These are phyloP conservation scores for Candolleomyces eurysporus DNA, from an alignment of 768 basidiomycete genomes.

Conservation along the genomic window DNA sequence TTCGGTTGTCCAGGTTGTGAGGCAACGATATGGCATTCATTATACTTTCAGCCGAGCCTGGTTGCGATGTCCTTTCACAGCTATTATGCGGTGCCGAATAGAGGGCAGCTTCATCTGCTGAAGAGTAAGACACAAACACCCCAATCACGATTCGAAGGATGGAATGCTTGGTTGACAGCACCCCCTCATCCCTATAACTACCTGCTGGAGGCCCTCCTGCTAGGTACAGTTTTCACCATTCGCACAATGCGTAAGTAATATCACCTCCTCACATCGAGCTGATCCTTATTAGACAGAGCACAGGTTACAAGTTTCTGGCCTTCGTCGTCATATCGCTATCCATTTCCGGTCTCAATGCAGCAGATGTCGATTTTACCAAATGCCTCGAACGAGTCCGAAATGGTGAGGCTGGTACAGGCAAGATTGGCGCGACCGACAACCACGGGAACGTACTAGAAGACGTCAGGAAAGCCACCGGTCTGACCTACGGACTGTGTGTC, in stretches of 20 bases:
- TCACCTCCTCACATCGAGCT: neutral
- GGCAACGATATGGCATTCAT: no score
- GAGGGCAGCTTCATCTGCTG: no score
- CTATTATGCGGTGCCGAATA: no score
- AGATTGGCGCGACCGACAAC: conserved; percentile 24
- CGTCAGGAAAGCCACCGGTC: conserved; percentile 22
- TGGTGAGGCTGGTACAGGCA: conserved; percentile 10
- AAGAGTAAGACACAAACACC: no score
- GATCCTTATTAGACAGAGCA: neutral
- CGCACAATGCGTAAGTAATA: neutral
- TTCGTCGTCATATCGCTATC: neutral
- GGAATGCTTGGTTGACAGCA: no score
- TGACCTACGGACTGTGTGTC: conserved; percentile 29
- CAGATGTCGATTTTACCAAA: conserved; percentile 16
- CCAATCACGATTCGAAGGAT: no score
- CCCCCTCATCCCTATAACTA: no score
- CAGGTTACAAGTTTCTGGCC: neutral
- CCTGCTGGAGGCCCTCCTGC: no score
- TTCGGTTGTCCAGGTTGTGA: no score
- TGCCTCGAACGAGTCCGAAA: conserved; percentile 19
- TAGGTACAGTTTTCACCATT: no score
- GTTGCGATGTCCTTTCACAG: no score
- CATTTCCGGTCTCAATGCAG: neutral
- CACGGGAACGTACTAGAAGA: conserved; percentile 22
- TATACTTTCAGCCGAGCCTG: no score